These are phyloP conservation scores for Dacryopinax primogenitus DNA, from an alignment of 768 basidiomycete genomes.

Conservation along the genomic window DNA sequence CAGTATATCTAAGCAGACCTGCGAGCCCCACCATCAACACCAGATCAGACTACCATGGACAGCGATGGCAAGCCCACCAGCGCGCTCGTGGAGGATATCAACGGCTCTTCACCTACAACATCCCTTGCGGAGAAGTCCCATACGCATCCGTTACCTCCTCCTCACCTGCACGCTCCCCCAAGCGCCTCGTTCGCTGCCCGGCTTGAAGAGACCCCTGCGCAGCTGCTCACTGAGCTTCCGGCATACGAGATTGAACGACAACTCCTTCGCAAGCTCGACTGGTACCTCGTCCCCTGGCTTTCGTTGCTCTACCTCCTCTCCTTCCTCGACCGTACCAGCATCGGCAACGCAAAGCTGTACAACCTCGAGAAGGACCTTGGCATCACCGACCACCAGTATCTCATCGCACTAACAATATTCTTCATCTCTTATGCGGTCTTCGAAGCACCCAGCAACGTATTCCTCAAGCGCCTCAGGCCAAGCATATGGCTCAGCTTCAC, in stretches of 20 bases:
- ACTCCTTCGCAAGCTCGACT: slow-evolving; percentile 19
- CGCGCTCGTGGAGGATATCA: neutral
- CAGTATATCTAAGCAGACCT: too few relatives aligned
- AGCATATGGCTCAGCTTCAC: slow-evolving; percentile 63
- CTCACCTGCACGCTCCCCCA: neutral
- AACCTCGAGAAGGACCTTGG: slow-evolving; percentile 44
- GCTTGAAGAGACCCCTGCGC: neutral
- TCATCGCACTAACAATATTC: slow-evolving; percentile 47
- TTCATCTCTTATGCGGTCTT: slow-evolving; percentile 22
- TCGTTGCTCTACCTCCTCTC: slow-evolving; percentile 64
- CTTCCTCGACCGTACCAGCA: slow-evolving; percentile 54
- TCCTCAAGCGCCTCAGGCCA: slow-evolving; percentile 59
- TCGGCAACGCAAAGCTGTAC: slow-evolving; percentile 62
- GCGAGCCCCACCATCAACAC: too few relatives aligned
- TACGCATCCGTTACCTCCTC: neutral
- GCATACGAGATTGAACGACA: slow-evolving; percentile 7
- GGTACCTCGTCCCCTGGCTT: slow-evolving; percentile 55
- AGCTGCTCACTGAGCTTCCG: neutral
- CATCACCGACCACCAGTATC: slow-evolving; percentile 52
- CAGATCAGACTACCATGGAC: too few relatives aligned
- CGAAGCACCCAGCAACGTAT: slow-evolving; percentile 60
- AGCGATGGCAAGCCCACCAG: neutral
- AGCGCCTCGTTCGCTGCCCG: neutral
- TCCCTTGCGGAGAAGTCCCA: too few relatives aligned
- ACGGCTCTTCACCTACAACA: neutral